Conservation (phyloP, 148 eudicot genomes). For the Amaranthus hypochondriacus region DNA sequence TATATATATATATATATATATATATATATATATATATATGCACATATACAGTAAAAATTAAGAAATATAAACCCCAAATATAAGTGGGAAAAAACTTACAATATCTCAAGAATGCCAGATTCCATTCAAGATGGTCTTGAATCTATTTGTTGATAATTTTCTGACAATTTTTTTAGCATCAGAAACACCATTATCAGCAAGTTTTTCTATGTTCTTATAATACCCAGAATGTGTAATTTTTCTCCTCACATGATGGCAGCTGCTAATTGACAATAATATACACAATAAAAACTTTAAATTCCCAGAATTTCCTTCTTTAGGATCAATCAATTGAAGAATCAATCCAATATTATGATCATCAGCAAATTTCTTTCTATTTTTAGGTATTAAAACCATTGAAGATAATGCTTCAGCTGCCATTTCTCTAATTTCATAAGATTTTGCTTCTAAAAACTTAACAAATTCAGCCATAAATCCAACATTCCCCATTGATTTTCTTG, state of each 20-base stretch:
- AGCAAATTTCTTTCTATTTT: conserved; percentile 65
- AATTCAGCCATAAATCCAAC: conserved; percentile 71
- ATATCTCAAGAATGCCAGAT: conserved; percentile 52
- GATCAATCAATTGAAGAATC: conserved; percentile 54
- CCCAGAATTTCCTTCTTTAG: conserved; percentile 44
- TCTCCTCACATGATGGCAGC: conserved; percentile 54
- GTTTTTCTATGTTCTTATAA: conserved; percentile 60
- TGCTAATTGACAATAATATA: conserved; percentile 49
- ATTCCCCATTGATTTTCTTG: conserved; percentile 76
- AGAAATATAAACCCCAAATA: conserved; percentile 12
- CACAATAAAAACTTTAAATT: conserved; percentile 58
- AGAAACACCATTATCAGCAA: conserved; percentile 64
- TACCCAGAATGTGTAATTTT: conserved; percentile 59
- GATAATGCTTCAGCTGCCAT: conserved; percentile 69
- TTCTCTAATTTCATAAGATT: conserved; percentile 64
- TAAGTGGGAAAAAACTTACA: conserved; percentile 17
- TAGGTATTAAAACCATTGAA: conserved; percentile 46
- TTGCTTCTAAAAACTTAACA: conserved; percentile 61
- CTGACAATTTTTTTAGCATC: conserved; percentile 78
- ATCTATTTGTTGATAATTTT: conserved; percentile 55
- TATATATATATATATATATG: conserved; percentile 1
- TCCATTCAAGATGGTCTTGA: conserved; percentile 52
- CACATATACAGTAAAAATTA: conserved; percentile 26
- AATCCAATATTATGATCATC: conserved; percentile 55
- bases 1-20: too few relatives aligned